phyloP scores from a whole-genome alignment of 2,329 filamentous ascomycete species.

The Aspergillus nomiae region DNA sequence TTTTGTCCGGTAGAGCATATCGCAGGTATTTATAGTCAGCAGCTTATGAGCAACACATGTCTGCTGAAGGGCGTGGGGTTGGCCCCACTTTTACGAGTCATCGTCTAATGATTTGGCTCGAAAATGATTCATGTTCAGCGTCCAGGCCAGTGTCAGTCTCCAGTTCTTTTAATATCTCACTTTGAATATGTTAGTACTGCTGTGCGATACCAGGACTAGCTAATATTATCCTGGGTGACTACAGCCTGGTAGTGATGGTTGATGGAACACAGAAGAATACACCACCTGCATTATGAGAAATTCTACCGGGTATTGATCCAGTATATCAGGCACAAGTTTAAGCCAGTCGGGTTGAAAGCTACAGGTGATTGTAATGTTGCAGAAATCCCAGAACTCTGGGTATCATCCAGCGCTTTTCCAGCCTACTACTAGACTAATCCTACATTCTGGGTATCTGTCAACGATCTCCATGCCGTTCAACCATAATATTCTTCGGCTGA shows the following conservation, averaged over 20 bases:
- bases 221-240: no score
- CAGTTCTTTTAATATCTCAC: no score
- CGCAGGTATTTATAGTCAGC: background rate
- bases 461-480: background rate
- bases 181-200: no score
- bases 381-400: conserved; percentile 23
- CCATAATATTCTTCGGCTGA: conserved; percentile 7
- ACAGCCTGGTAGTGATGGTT: no score
- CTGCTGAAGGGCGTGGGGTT: background rate
- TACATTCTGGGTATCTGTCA: background rate
- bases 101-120: background rate
- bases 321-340: conserved; percentile 15
- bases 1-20: background rate
- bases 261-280: conserved; percentile 10
- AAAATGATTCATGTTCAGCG: no score
- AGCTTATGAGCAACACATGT: background rate
- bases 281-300: conserved; percentile 19
- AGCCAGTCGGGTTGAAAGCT: conserved; percentile 18
- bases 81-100: background rate
- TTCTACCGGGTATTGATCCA: conserved; percentile 17
- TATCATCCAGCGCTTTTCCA: conserved; percentile 21
- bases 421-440: conserved; percentile 9
- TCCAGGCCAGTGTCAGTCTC: background rate
- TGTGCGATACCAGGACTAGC: no score
- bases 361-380: conserved; percentile 18